Evolutionary conservation across 2,329 filamentous ascomycete species (phyloP).

Genomic region (Colletotrichum sansevieriae): DNA sequence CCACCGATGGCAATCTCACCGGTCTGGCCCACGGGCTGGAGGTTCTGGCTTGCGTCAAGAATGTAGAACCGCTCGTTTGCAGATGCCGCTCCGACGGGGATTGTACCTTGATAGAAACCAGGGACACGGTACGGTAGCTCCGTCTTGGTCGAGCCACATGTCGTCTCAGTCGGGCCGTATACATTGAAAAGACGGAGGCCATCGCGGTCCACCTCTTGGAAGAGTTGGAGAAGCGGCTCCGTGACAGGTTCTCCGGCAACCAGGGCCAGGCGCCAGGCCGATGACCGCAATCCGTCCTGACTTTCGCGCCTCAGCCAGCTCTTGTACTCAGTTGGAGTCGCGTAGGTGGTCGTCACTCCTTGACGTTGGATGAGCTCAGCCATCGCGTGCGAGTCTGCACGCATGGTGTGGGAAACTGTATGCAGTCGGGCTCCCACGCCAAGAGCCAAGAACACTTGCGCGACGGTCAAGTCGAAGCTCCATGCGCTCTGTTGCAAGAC

Average conservation of each 20-base stretch:
- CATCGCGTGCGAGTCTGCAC: slow-evolving; percentile 52
- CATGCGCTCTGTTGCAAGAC: slow-evolving; percentile 56
- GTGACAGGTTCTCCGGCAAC: slow-evolving; percentile 42
- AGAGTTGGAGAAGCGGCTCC: slow-evolving; percentile 24
- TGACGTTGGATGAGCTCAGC: slow-evolving; percentile 52
- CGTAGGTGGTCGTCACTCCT: slow-evolving; percentile 53
- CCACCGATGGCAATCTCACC: slow-evolving; percentile 52
- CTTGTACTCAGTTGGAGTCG: slow-evolving; percentile 57
- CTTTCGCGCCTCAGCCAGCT: slow-evolving; percentile 47
- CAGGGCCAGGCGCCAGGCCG: slow-evolving; percentile 43
- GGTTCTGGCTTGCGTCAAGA: slow-evolving; percentile 51
- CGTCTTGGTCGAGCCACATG: slow-evolving; percentile 11
- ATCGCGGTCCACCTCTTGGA: slow-evolving; percentile 40
- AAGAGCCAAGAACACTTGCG: slow-evolving; percentile 53
- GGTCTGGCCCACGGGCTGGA: slow-evolving; percentile 53
- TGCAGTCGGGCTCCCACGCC: slow-evolving; percentile 52
- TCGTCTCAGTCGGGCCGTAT: slow-evolving; percentile 51
- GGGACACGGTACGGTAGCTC: too few relatives aligned
- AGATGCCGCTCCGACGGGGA: too few relatives aligned
- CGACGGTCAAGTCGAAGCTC: slow-evolving; percentile 57
- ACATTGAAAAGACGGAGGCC: neutral
- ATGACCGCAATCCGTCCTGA: slow-evolving; percentile 15
- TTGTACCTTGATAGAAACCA: too few relatives aligned
- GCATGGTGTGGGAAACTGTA: slow-evolving; percentile 48
- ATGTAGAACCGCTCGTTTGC: slow-evolving; percentile 51